Percentiles rank a stretch among this genome's conserved stretches.
Evolutionary conservation across 2,329 filamentous ascomycete species (phyloP).

Genomic region (Paecilomyces fulvus): DNA sequence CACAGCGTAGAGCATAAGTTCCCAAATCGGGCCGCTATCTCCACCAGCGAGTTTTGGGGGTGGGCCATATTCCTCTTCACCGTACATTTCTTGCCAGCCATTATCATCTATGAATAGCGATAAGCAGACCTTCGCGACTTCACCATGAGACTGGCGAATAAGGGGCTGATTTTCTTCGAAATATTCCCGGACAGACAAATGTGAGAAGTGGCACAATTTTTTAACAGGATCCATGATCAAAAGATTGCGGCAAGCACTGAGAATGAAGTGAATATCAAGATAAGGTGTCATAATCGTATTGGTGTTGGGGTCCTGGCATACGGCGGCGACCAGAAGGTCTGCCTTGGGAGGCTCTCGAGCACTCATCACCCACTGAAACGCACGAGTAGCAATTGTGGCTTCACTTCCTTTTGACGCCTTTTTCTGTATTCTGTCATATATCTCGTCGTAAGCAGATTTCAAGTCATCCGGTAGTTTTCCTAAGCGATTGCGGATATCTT

Average conservation of each 20-base stretch:
- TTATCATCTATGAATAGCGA: background rate
- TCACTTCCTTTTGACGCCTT: slow-evolving; percentile 3
- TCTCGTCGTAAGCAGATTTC: slow-evolving; percentile 21
- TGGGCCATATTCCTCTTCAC: too few relatives aligned
- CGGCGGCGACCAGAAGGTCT: slow-evolving; percentile 7
- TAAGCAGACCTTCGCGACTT: slow-evolving; percentile 1
- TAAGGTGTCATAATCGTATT: slow-evolving; percentile 3
- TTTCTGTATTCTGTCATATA: slow-evolving; percentile 9
- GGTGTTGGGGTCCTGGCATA: slow-evolving; percentile 8
- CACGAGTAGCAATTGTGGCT: slow-evolving; percentile 10
- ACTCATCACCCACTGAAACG: slow-evolving; percentile 19
- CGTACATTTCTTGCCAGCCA: background rate
- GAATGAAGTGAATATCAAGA: slow-evolving; percentile 9
- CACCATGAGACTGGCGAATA: background rate
- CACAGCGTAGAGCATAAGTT: background rate
- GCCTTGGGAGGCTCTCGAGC: slow-evolving; percentile 7
- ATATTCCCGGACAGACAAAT: slow-evolving; percentile 21
- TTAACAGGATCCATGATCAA: slow-evolving; percentile 12
- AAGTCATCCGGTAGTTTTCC: slow-evolving; percentile 21
- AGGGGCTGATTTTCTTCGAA: slow-evolving; percentile 11
- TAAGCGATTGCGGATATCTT: slow-evolving; percentile 15
- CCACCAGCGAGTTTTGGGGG: too few relatives aligned
- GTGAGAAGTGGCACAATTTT: slow-evolving; percentile 12
- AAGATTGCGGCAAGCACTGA: slow-evolving; percentile 15
- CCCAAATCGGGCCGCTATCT: background rate